A percentile compares a stretch with the other conserved stretches of the same genome.
Conservation (phyloP, 306 rosid genomes). For the Pachyrhizus erosus region DNA sequence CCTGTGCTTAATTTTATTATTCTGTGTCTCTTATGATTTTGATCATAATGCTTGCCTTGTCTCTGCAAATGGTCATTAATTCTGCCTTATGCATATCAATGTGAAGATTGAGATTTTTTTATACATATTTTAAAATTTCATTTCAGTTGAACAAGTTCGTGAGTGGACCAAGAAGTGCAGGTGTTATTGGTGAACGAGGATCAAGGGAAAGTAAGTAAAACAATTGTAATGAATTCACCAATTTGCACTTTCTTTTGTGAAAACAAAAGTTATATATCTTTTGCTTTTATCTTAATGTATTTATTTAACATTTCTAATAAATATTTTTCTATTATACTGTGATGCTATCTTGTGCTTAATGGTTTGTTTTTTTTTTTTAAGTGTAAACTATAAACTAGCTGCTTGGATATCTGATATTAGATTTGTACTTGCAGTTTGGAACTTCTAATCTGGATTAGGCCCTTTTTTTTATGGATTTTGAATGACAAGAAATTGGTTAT, state of each 20-base stretch:
- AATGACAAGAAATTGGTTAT: not conserved
- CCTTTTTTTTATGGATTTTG: not conserved
- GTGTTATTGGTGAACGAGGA: conserved; percentile 96
- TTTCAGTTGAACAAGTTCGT: conserved; percentile 91
- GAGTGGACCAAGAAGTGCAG: conserved; percentile 90
- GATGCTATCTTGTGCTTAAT: conserved; percentile 11
- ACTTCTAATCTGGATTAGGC: not conserved
- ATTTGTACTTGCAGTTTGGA: not conserved
- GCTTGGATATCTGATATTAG: not conserved
- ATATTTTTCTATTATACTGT: conserved; percentile 17
- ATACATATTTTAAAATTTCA: conserved; percentile 7
- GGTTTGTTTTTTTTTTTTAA: conserved; percentile 1
- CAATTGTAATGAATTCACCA: not conserved
- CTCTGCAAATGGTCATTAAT: not conserved
- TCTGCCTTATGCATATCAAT: conserved; percentile 37
- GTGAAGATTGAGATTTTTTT: conserved; percentile 12
- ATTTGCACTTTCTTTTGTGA: conserved; percentile 14
- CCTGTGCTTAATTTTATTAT: conserved; percentile 20
- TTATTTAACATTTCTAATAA: conserved; percentile 4
- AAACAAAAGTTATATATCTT: not conserved
- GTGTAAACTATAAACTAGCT: not conserved
- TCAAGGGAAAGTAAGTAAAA: conserved; percentile 91
- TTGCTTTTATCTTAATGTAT: not conserved
- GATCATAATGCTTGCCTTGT: conserved; percentile 28
- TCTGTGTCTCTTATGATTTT: conserved; percentile 17